These are phyloP conservation scores for Candida albicans DNA, from an alignment of 1,139 yeast species.

Conservation along the genomic window DNA sequence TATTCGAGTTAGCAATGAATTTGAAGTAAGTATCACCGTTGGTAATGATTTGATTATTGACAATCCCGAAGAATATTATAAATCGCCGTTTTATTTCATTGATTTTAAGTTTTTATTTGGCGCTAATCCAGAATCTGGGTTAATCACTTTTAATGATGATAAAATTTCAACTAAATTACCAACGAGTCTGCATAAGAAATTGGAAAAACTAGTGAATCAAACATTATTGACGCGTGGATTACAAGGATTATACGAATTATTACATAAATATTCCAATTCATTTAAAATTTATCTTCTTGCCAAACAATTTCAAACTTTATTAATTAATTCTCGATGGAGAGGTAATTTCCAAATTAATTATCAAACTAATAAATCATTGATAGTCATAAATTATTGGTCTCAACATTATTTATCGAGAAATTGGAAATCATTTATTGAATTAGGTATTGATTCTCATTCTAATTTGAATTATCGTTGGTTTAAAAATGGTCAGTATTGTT, in stretches of 20 bases:
- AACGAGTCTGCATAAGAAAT: conserved; percentile 36
- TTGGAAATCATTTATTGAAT: conserved; percentile 56
- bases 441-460: conserved; percentile 59
- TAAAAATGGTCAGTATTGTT: conserved; percentile 48
- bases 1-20: conserved; percentile 64
- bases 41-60: conserved; percentile 47
- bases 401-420: conserved; percentile 37
- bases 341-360: conserved; percentile 67
- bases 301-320: conserved; percentile 57
- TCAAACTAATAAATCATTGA: conserved; percentile 59
- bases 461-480: conserved; percentile 67
- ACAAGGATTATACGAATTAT: conserved; percentile 59
- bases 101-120: conserved; percentile 70
- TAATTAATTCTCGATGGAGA: conserved; percentile 59
- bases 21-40: conserved; percentile 30
- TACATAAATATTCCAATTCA: conserved; percentile 70
- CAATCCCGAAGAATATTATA: conserved; percentile 34
- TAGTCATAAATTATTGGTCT: conserved; percentile 73
- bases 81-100: conserved; percentile 72
- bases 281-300: conserved; percentile 73
- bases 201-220: conserved; percentile 60
- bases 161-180: conserved; percentile 36
- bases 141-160: conserved; percentile 31
- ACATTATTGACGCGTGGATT: conserved; percentile 55
- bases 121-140: conserved; percentile 35